Percentiles rank a stretch among this genome's conserved stretches.
Evolutionary conservation across 192 early-diverging fungal species (phyloP).

Genomic region (Linnemannia schmuckeri): DNA sequence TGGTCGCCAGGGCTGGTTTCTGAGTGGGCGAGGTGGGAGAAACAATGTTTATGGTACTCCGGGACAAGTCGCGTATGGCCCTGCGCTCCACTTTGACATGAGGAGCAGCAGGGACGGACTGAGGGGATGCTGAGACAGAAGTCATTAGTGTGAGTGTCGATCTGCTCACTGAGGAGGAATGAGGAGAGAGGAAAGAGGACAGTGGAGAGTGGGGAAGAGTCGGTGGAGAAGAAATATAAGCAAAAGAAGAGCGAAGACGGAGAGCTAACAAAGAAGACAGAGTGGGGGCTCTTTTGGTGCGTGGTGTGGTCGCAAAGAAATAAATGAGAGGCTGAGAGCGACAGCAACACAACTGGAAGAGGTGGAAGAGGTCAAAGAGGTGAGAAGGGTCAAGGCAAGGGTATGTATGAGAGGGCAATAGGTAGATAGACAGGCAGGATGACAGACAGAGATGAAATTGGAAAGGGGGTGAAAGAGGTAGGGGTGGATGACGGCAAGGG

Average conservation of each 20-base stretch:
- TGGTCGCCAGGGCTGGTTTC: constrained; percentile 10
- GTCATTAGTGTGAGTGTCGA: constrained; percentile 15
- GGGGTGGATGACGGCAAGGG: no score
- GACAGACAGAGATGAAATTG: no score
- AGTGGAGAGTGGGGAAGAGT: neutral
- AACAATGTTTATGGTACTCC: neutral
- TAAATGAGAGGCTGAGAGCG: no score
- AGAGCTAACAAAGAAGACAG: neutral
- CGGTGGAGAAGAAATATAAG: no score
- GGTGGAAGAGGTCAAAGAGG: no score
- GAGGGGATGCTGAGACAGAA: constrained; percentile 27
- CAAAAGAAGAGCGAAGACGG: neutral
- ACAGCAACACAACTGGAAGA: no score
- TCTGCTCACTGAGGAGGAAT: neutral
- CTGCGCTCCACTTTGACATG: constrained; percentile 33
- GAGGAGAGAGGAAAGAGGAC: neutral
- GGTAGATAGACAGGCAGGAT: no score
- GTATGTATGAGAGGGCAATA: no score
- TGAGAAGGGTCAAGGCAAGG: no score
- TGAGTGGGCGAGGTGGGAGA: neutral
- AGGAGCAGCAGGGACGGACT: constrained; percentile 8
- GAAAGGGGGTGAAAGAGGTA: no score
- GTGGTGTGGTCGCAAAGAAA: no score
- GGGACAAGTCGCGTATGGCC: neutral
- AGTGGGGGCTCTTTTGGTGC: no score